Conservation (phyloP, 2,329 filamentous ascomycete species). For the Balansia obtecta region DNA sequence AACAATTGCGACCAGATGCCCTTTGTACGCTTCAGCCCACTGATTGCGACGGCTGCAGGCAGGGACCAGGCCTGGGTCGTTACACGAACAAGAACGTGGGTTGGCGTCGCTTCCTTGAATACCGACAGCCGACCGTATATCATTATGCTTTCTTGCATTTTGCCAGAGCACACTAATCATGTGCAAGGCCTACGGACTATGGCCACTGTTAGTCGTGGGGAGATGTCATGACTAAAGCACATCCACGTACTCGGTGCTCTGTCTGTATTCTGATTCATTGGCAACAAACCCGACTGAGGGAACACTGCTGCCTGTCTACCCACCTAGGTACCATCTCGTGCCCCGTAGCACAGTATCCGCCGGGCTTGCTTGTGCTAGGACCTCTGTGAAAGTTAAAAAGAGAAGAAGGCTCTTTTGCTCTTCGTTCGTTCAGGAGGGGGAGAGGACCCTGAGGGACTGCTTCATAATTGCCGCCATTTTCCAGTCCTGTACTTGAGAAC, state of each 20-base stretch:
- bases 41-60: slow-evolving; percentile 8
- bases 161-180: background rate
- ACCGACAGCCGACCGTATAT: background rate
- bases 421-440: no score
- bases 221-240: background rate
- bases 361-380: background rate
- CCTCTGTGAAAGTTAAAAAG: background rate
- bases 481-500: no score
- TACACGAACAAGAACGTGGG: background rate
- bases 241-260: background rate
- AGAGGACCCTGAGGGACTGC: background rate
- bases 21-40: background rate
- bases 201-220: background rate
- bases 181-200: background rate
- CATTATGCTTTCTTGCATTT: background rate
- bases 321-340: background rate
- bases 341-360: background rate
- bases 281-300: background rate
- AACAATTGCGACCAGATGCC: background rate
- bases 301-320: background rate
- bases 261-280: background rate
- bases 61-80: background rate
- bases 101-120: background rate
- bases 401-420: background rate
- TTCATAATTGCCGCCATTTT: background rate